Evolutionary conservation across 2,329 filamentous ascomycete genomes (phyloP).

Genomic region (Cytospora leucostoma): DNA sequence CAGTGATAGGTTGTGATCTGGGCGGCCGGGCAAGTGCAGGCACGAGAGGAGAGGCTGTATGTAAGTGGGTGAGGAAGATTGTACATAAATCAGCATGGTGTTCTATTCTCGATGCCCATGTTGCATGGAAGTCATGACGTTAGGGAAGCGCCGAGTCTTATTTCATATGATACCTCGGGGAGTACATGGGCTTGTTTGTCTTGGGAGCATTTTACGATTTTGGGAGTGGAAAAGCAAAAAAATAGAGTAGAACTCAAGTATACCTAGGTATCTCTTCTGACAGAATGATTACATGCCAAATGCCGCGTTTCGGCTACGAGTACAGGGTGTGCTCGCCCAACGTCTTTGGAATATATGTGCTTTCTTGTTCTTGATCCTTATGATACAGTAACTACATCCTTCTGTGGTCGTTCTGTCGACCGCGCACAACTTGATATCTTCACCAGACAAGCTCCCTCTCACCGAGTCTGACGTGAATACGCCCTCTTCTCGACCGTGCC

Average conservation of each 20-base stretch:
- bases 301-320: background rate
- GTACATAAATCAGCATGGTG: slow-evolving; percentile 1
- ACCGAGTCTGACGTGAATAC: background rate
- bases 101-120: slow-evolving; percentile 19
- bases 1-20: background rate
- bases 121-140: slow-evolving; percentile 4
- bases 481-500: background rate
- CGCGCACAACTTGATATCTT: background rate
- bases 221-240: slow-evolving; percentile 4
- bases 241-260: slow-evolving; percentile 11
- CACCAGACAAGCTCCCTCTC: background rate
- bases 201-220: background rate
- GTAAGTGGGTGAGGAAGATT: background rate
- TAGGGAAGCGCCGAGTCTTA: slow-evolving; percentile 22
- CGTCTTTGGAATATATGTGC: background rate
- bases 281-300: slow-evolving; percentile 20
- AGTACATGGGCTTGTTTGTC: slow-evolving; percentile 7
- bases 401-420: background rate
- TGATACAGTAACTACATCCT: slow-evolving; percentile 1
- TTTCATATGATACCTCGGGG: slow-evolving; percentile 28
- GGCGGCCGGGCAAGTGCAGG: background rate
- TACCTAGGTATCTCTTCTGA: background rate
- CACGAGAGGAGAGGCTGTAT: slow-evolving; percentile 11
- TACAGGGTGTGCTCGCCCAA: background rate
- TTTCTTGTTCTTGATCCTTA: background rate